phyloP scores from a whole-genome alignment of 2,329 filamentous ascomycete genomes.

The Aspergillus fumigatus region DNA sequence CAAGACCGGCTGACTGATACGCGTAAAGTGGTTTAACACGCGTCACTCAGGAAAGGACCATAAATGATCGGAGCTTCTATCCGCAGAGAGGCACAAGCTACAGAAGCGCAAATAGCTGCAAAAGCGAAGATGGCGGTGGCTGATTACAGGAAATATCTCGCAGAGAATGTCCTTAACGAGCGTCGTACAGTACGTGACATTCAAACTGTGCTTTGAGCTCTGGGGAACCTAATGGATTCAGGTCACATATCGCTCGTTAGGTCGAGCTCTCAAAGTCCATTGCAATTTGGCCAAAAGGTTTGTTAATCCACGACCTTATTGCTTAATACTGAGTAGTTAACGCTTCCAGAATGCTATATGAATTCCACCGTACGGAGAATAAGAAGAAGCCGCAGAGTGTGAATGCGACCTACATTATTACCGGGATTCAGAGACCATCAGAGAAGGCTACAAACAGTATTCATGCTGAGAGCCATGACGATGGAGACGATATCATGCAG shows the following conservation, averaged over 20 bases:
- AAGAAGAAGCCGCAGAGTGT: conserved; percentile 66
- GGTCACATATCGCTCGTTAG: conserved; percentile 84
- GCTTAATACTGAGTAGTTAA: conserved; percentile 14
- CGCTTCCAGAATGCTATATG: conserved; percentile 68
- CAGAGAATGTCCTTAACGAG: conserved; percentile 71
- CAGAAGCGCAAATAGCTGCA: neutral
- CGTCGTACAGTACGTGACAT: conserved; percentile 58
- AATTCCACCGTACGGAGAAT: conserved; percentile 78
- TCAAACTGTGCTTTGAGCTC: neutral
- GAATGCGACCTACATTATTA: conserved; percentile 89
- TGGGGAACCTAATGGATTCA: conserved; percentile 34
- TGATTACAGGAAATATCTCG: conserved; percentile 68
- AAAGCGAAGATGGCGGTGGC: conserved; percentile 31
- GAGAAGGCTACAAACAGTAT: conserved; percentile 36
- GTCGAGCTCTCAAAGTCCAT: conserved; percentile 76
- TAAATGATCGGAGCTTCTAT: neutral
- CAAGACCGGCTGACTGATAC: conserved; percentile 41
- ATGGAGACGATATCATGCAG: conserved; percentile 55
- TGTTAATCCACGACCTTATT: conserved; percentile 23
- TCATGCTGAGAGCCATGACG: conserved; percentile 49
- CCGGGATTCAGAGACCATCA: conserved; percentile 57
- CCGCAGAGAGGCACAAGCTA: neutral
- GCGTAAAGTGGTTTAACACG: conserved; percentile 39
- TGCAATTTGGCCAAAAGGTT: conserved; percentile 87
- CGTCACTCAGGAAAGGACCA: conserved; percentile 17